Conservation (phyloP, 2,329 filamentous ascomycete genomes). For the Fusarium poae region DNA sequence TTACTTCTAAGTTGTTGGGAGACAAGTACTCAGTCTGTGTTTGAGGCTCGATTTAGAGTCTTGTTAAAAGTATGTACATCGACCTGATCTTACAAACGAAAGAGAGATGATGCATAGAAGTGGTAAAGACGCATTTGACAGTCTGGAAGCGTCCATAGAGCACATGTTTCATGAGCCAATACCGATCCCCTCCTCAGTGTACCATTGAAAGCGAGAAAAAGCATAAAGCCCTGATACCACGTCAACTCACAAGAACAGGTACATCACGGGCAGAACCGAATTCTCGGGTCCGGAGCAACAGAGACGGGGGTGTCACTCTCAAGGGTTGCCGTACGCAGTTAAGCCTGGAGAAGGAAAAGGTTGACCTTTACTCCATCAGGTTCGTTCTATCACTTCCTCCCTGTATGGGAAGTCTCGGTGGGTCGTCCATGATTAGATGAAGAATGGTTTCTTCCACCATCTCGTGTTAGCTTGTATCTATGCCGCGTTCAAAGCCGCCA, state of each 20-base stretch:
- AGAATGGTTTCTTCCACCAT: conserved; percentile 12
- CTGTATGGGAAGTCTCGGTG: conserved; percentile 1
- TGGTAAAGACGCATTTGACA: conserved; percentile 2
- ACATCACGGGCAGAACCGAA: conserved; percentile 42
- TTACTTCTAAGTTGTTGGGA: conserved; percentile 40
- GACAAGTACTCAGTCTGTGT: conserved; percentile 8
- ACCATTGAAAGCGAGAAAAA: background rate
- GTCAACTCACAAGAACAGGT: conserved; percentile 13
- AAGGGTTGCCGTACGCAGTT: conserved; percentile 12
- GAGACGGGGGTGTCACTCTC: conserved; percentile 30
- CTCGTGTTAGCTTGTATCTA: conserved; percentile 6
- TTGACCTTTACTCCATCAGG: conserved; percentile 2
- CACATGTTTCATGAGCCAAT: background rate
- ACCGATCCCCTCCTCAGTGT: background rate
- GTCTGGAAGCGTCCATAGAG: background rate
- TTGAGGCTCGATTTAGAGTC: conserved; percentile 20
- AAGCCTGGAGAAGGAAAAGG: conserved; percentile 19
- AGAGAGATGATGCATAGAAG: background rate
- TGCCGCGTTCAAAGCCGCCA: conserved; percentile 31
- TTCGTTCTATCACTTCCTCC: conserved; percentile 3
- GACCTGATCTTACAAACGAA: background rate
- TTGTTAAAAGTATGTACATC: conserved; percentile 3
- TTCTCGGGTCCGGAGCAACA: conserved; percentile 44
- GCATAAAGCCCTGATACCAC: conserved; percentile 21
- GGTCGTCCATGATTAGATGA: conserved; percentile 9